Percentiles rank a stretch among this genome's conserved stretches.
These are phyloP conservation scores for Darksidea phi DNA, from an alignment of 495 filamentous ascomycete species.

Conservation along the genomic window DNA sequence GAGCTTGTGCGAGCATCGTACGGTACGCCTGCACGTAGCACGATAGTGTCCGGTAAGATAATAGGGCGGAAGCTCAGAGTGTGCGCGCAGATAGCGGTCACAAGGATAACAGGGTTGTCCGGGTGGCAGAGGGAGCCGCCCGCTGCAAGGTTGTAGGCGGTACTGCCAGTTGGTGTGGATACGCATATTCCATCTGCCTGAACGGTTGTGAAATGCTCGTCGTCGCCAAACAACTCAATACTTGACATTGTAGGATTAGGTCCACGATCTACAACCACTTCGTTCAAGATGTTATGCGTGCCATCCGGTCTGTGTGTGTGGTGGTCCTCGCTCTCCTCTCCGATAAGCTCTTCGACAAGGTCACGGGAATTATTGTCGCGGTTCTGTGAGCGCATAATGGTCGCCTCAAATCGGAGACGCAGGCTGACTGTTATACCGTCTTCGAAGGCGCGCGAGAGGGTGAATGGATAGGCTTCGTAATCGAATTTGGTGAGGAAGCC, in stretches of 20 bases:
- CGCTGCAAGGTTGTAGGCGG: conserved; percentile 95
- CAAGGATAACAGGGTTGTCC: conserved; percentile 93
- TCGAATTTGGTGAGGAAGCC: conserved; percentile 97
- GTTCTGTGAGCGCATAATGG: conserved; percentile 78
- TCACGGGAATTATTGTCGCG: conserved; percentile 46
- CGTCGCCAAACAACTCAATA: conserved; percentile 90
- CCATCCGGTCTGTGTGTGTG: conserved; percentile 77
- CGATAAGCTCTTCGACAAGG: conserved; percentile 86
- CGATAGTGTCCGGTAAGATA: conserved; percentile 91
- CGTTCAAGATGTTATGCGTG: conserved; percentile 87
- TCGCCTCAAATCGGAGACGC: conserved; percentile 87
- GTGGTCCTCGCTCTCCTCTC: conserved; percentile 75
- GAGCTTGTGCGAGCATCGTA: conserved; percentile 84
- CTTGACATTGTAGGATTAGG: conserved; percentile 88
- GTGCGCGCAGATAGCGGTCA: conserved; percentile 94
- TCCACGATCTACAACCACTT: conserved; percentile 85
- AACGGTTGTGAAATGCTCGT: conserved; percentile 87
- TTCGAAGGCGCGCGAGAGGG: conserved; percentile 67
- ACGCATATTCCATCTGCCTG: conserved; percentile 88
- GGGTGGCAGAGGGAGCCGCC: conserved; percentile 94
- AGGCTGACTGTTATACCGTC: conserved; percentile 89
- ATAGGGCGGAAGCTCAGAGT: conserved; percentile 94
- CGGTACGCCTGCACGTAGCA: conserved; percentile 85
- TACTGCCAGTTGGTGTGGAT: conserved; percentile 88
- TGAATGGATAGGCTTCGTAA: conserved; percentile 69